These are phyloP conservation scores for Cryptomeria japonica DNA, from an alignment of 75 land plant genomes.

Conservation along the genomic window DNA sequence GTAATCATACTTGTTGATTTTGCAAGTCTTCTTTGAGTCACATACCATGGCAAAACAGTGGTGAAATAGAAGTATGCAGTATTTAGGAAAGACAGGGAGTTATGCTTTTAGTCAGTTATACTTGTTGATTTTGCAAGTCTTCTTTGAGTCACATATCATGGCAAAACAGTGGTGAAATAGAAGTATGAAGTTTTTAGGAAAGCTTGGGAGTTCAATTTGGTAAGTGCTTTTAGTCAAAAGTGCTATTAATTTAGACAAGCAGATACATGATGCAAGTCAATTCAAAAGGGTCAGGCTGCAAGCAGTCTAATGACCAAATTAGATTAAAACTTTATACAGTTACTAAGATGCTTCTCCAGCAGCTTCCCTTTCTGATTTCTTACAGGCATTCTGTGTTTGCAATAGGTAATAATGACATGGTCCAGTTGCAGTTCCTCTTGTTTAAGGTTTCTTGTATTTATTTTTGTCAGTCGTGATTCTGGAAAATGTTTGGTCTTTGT, in stretches of 20 bases:
- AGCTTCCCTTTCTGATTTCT: not conserved
- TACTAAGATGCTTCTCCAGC: not conserved
- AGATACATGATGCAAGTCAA: not conserved
- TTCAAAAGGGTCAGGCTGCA: not conserved
- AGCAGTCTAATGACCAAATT: not conserved
- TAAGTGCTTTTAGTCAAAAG: not conserved
- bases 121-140: no score
- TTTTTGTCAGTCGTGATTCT: not conserved
- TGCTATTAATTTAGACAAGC: not conserved
- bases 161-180: no score
- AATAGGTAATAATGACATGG: not conserved
- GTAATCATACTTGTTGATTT: no score
- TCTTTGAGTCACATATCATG: no score
- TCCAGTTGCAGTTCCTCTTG: not conserved
- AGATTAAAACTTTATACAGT: not conserved
- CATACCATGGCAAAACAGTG: not conserved
- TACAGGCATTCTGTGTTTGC: not conserved
- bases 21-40: not conserved
- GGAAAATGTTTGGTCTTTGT: not conserved
- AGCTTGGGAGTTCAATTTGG: no score
- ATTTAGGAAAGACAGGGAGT: no score
- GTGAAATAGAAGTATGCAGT: not conserved
- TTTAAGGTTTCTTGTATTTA: not conserved
- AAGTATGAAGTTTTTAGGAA: no score
- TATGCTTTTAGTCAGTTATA: no score